phyloP scores from a whole-genome alignment of 139 green algal genomes.

The Volvox africanus region DNA sequence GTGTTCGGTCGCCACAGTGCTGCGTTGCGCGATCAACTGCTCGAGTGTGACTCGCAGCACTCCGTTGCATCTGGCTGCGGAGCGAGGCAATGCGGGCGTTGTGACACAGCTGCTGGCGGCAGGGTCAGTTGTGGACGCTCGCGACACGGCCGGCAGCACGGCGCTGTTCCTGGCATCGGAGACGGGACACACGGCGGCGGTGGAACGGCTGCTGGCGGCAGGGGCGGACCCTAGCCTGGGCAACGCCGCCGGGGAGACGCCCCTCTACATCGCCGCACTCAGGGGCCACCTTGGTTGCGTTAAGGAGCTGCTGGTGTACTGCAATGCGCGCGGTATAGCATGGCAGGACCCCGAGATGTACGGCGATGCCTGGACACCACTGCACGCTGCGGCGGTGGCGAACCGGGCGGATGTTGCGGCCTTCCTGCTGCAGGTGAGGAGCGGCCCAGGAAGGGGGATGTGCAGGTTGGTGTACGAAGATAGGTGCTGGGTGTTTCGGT shows the following conservation, averaged over 20 bases:
- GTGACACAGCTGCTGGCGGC: conserved; percentile 67
- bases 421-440: conserved; percentile 58
- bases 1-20: conserved; percentile 31
- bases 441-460: no score
- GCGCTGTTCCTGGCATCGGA: conserved; percentile 81
- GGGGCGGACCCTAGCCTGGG: conserved; percentile 58
- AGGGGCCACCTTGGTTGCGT: conserved; percentile 78
- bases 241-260: conserved; percentile 79
- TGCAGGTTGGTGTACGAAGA: no score
- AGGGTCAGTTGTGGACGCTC: conserved; percentile 66
- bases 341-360: conserved; percentile 82
- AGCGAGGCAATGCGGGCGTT: conserved; percentile 49
- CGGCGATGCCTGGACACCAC: conserved; percentile 89
- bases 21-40: conserved; percentile 79
- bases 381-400: conserved; percentile 89
- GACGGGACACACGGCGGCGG: conserved; percentile 55
- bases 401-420: conserved; percentile 57
- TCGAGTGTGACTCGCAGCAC: conserved; percentile 69
- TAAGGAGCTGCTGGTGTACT: conserved; percentile 72
- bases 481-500: no score
- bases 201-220: conserved; percentile 67
- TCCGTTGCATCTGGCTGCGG: conserved; percentile 80
- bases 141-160: conserved; percentile 75
- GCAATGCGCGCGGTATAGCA: conserved; percentile 45
- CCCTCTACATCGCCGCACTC: conserved; percentile 92